Conservation (phyloP, 352 stramenopile genomes). For the Phytophthora litchii region DNA sequence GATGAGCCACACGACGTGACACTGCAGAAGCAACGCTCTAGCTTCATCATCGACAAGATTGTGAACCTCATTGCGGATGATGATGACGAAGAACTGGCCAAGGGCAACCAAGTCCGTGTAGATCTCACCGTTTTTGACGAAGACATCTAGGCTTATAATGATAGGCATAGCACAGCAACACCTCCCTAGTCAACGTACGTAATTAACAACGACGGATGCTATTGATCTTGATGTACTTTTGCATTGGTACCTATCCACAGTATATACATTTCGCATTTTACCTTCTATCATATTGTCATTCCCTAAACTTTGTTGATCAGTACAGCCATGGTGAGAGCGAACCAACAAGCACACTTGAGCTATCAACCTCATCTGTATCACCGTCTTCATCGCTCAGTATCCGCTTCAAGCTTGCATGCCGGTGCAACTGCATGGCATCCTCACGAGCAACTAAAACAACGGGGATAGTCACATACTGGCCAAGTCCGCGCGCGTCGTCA, state of each 20-base stretch:
- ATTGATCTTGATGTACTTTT: too few species aligned
- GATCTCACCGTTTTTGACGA: constrained; percentile 84
- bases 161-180: too few species aligned
- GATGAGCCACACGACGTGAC: constrained; percentile 71
- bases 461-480: constrained; percentile 61
- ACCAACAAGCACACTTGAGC: constrained; percentile 32
- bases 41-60: constrained; percentile 80
- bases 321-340: constrained; percentile 73
- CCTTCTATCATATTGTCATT: constrained; percentile 25
- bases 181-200: too few species aligned
- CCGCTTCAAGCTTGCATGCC: constrained; percentile 27
- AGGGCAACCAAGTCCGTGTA: constrained; percentile 81
- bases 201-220: too few species aligned
- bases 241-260: not conserved
- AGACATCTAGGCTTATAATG: constrained; percentile 43
- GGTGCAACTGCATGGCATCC: constrained; percentile 56
- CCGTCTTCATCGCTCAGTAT: constrained; percentile 16
- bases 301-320: constrained; percentile 19
- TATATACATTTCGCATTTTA: constrained; percentile 35
- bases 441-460: constrained; percentile 68
- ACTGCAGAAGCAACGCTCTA: constrained; percentile 71
- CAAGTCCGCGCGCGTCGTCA: constrained; percentile 53
- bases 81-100: constrained; percentile 63
- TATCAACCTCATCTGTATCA: constrained; percentile 5
- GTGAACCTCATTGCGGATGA: constrained; percentile 78